Evolutionary conservation across 1,284 basidiomycete genomes (phyloP), one percentile per base, ranked within the genome.

Genomic region (Pseudozyma tsukubaensis): DNA sequence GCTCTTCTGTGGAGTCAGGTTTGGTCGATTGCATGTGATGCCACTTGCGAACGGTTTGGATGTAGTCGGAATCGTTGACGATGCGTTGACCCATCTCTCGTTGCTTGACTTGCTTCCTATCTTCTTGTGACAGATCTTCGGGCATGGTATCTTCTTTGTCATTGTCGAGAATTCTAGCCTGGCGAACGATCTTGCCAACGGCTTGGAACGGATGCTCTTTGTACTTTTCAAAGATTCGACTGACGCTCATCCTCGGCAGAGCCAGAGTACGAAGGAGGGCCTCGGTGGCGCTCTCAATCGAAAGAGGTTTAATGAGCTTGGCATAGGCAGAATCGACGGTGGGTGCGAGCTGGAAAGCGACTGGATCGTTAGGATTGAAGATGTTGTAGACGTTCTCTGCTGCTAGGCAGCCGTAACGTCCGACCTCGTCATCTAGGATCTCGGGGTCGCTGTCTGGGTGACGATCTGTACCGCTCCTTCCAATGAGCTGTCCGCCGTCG

Each of bases 321-420:
- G 85, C 79, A 49, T 86, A 86, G 1, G 68, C 57, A 1, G 74
- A 70, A 56, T 86, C 85, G 37, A 85, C 85, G 10, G 81, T 81
- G 3, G 85, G 80, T 40, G 82, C 84, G 10, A 86, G 77, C 59
- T 78, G 76, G 66, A 85, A 85, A 4, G 84, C 85, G 9, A 86
- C 85, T 0, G 86, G 86, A 58, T 86, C 86, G 5, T 84, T 82
- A 9, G 81, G 75, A 48, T 84, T 81, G 63, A 85, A 86, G 40
- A 75, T 52, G 47, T 88, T 88, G 81, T 88, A 87, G 6, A 87
- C 65, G 6, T 83, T 61, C 39, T 88, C 87, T 10, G 87, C 85
- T 0, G 88, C 86, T 75, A 89, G 84, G 75, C 88, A 89, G 8
- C 88, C 88, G 58, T 88, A 87, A 45, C 85, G 76, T 0, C 87